phyloP scores from a whole-genome alignment of 352 stramenopile genomes.

The Phytophthora cactorum region DNA sequence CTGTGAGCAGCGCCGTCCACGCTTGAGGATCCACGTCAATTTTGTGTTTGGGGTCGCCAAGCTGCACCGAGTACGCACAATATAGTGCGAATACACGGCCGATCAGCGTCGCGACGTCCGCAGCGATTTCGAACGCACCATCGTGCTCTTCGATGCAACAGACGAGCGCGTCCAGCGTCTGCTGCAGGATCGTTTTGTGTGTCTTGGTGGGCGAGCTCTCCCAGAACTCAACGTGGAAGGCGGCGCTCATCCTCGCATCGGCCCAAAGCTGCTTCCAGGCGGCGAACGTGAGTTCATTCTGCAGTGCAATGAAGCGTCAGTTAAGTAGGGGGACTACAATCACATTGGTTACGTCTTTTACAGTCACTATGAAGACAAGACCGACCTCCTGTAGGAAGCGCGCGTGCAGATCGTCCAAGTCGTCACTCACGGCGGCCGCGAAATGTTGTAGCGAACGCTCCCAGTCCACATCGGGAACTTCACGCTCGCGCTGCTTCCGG shows the following conservation, averaged over 20 bases:
- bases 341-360: neutral
- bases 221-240: slow-evolving; percentile 83
- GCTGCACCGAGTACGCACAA: slow-evolving; percentile 65
- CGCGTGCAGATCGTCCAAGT: slow-evolving; percentile 46
- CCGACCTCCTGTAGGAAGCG: slow-evolving; percentile 42
- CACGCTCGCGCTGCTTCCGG: slow-evolving; percentile 28
- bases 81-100: slow-evolving; percentile 68
- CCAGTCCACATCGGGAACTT: slow-evolving; percentile 34
- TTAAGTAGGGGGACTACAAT: neutral
- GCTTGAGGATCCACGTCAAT: slow-evolving; percentile 57
- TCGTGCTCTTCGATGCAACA: slow-evolving; percentile 37
- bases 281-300: slow-evolving; percentile 43
- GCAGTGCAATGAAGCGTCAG: neutral
- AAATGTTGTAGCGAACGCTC: slow-evolving; percentile 50
- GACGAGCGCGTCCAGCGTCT: slow-evolving; percentile 55
- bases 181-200: slow-evolving; percentile 68
- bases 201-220: slow-evolving; percentile 61
- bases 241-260: slow-evolving; percentile 48
- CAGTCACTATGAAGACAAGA: neutral
- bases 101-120: slow-evolving; percentile 34
- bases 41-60: slow-evolving; percentile 65
- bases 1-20: slow-evolving; percentile 50
- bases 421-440: slow-evolving; percentile 36
- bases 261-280: slow-evolving; percentile 63
- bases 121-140: slow-evolving; percentile 27